A percentile compares a stretch with the other conserved stretches of the same genome.
Evolutionary conservation across 148 eudicot species (phyloP).

Genomic region (Rhododendron kiyosumense): DNA sequence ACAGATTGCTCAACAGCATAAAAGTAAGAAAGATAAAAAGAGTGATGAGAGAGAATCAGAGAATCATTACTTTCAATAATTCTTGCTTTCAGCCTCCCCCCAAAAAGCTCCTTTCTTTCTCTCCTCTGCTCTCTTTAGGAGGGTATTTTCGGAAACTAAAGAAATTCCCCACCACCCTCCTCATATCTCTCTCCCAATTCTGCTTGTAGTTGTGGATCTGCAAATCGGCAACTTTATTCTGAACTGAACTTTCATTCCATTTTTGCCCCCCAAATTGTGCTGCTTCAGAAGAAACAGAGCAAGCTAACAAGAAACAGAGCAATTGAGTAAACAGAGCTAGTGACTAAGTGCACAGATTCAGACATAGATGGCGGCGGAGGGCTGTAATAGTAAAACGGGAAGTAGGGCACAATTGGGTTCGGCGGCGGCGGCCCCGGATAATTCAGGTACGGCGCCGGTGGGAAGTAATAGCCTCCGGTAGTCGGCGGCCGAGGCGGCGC

Average conservation of each 20-base stretch:
- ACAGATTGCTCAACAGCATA: not conserved
- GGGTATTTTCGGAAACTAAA: constrained; percentile 7
- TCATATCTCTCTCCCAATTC: not conserved
- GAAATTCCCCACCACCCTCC: not conserved
- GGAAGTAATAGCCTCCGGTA: constrained; percentile 18
- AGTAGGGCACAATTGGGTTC: constrained; percentile 68
- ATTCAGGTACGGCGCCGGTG: constrained; percentile 33
- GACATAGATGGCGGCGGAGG: constrained; percentile 35
- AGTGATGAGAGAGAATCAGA: not conserved
- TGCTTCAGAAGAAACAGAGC: constrained; percentile 1
- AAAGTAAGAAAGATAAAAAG: not conserved
- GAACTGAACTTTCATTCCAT: not conserved
- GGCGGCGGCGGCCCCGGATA: constrained; percentile 55
- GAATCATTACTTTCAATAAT: not conserved
- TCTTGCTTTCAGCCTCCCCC: not conserved
- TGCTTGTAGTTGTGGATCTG: constrained; percentile 17
- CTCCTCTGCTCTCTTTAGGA: not conserved
- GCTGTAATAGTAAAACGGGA: constrained; percentile 55
- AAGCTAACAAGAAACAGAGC: not conserved
- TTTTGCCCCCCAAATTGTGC: not conserved
- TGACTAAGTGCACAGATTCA: not conserved
- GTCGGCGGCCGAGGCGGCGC: constrained; percentile 30
- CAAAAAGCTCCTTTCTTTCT: no score
- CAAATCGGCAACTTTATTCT: constrained; percentile 15
- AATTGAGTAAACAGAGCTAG: not conserved